Evolutionary conservation across 208 protist species (phyloP), one percentile per base, ranked within the genome.

Genomic region (Trypanosoma boissoni): DNA sequence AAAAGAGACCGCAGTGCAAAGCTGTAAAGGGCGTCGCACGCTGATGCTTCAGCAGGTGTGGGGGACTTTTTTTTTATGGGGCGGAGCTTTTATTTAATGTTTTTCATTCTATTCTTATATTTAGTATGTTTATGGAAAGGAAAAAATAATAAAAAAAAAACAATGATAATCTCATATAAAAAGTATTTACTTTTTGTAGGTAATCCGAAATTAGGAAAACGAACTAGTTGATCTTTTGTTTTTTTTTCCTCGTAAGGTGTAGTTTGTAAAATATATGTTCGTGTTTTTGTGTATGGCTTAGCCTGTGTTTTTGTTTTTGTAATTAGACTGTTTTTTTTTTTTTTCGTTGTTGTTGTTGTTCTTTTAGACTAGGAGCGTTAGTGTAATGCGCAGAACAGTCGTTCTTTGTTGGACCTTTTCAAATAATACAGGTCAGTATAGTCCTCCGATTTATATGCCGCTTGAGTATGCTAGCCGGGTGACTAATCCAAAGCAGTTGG

Each of bases 381-480:
- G 9, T 46, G 68, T 72, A 64, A 84, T 93, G 76, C 73, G 74
- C 18, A 78, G 74, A 41, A 78, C 74, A 27, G 36, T 58, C 16
- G 55, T 57, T 46, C 39, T 82, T 41, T 64, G 75, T 59, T 82
- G 72, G 72, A 83, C 80, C 41, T 94, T 80, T 60, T 83, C 76
- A 7, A 81, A 90, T 56, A 87, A 87, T 64, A 73, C 74, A 9
- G 87, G 87, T 48, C 84, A 90, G 68, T 94, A 86, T 66, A 83
- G 87, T 43, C 87, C 87, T 9, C 83, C 83, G 21, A 61, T 94
- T 9, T 91, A 91, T 67, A 91, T 94, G 78, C 87, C 87, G 14
- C 36, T 90, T 31, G 83, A 91, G 80, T 94, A 91, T 63, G 76
- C 87, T 20, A 87, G 73, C 26, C 87, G 87, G 14, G 75, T 94